A percentile compares a stretch with the other conserved stretches of the same genome.
Evolutionary conservation across 306 rosid genomes (phyloP).

Genomic region (Vigna reflexopilosa): DNA sequence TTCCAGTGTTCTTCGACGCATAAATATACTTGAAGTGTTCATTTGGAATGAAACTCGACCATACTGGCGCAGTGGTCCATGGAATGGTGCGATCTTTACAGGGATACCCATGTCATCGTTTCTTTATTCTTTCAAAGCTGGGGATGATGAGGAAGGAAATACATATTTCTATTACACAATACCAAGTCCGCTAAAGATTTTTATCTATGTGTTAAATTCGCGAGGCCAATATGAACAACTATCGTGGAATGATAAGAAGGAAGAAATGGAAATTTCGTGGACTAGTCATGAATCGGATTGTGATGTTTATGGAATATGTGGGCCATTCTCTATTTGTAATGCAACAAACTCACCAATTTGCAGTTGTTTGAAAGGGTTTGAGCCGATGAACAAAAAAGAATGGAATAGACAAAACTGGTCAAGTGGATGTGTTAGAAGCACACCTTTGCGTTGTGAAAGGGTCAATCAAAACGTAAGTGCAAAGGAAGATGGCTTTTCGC

Average conservation of each 20-base stretch:
- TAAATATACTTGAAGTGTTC: not conserved
- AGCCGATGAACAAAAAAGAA: slow-evolving; percentile 31
- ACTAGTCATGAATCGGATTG: slow-evolving; percentile 21
- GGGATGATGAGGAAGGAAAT: slow-evolving; percentile 13
- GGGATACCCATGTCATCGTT: slow-evolving; percentile 39
- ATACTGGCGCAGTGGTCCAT: slow-evolving; percentile 55
- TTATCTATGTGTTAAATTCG: not conserved
- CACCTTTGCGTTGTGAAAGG: slow-evolving; percentile 22
- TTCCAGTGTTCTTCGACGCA: not conserved
- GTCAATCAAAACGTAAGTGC: not conserved
- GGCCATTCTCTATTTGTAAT: slow-evolving; percentile 46
- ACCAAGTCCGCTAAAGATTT: not conserved
- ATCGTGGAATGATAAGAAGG: not conserved
- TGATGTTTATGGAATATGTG: slow-evolving; percentile 55
- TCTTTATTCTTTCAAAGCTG: not conserved
- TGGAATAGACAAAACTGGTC: slow-evolving; percentile 55
- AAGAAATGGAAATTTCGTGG: not conserved
- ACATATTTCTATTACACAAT: not conserved
- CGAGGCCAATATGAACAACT: slow-evolving; percentile 30
- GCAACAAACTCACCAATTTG: slow-evolving; percentile 37
- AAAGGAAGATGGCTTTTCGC: slow-evolving; percentile 47
- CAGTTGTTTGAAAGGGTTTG: slow-evolving; percentile 57
- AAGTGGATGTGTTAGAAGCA: slow-evolving; percentile 51
- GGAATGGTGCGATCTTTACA: slow-evolving; percentile 44
- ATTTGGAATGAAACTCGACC: slow-evolving; percentile 35